phyloP scores from a whole-genome alignment of 164 flowering plant species.

The Piper betle region DNA sequence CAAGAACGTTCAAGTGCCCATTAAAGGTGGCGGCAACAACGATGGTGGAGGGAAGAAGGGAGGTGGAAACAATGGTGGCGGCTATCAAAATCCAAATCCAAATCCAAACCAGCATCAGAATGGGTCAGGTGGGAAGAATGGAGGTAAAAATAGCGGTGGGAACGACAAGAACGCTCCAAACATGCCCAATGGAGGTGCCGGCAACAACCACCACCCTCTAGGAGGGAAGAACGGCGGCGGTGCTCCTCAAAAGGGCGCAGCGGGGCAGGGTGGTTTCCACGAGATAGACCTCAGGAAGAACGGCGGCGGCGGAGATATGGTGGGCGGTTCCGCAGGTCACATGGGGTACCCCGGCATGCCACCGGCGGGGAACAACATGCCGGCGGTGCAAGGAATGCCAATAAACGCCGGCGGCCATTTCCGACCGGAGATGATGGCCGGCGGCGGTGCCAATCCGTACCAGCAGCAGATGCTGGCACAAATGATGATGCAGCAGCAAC shows the following conservation, averaged over 20 bases:
- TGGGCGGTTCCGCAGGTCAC: constrained; percentile 6
- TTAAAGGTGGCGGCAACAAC: no score
- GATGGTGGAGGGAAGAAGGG: constrained; percentile 8
- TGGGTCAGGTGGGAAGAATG: constrained; percentile 25
- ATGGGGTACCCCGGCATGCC: constrained; percentile 30
- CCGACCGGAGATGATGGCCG: constrained; percentile 41
- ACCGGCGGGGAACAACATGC: constrained; percentile 32
- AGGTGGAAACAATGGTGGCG: neutral
- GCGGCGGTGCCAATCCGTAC: constrained; percentile 48
- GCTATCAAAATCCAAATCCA: neutral
- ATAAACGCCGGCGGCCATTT: constrained; percentile 15
- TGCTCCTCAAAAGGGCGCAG: constrained; percentile 13
- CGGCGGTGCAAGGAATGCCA: constrained; percentile 75
- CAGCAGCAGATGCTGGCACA: constrained; percentile 24
- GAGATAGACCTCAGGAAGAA: constrained; percentile 18
- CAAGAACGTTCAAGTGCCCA: no score
- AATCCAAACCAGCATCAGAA: constrained; percentile 10
- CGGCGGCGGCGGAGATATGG: constrained; percentile 6
- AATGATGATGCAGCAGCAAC: constrained; percentile 70
- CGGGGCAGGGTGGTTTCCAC: constrained; percentile 15
- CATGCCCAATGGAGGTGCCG: constrained; percentile 9
- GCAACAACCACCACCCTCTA: constrained; percentile 14
- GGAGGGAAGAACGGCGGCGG: constrained; percentile 34
- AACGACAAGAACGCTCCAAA: neutral
- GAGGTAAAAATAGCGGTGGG: constrained; percentile 19